Evolutionary conservation across 2,329 filamentous ascomycete species (phyloP).

Genomic region (Cladophialophora yegresii): DNA sequence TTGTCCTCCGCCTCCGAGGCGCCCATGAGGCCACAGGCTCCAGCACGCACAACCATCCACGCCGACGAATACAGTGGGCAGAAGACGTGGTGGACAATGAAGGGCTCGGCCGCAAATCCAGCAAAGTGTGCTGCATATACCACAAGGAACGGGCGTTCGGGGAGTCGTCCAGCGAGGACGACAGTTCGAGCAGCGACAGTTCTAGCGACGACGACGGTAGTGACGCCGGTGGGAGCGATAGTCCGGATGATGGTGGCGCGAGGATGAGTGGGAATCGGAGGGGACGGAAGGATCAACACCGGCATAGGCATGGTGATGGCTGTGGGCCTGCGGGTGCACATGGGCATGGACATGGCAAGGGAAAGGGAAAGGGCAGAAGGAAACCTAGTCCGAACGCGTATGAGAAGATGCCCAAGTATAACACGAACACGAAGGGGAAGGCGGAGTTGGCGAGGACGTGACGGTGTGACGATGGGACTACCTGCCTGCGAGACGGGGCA

Average conservation of each 20-base stretch:
- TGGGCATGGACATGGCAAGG: constrained; percentile 37
- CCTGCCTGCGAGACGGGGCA: background rate
- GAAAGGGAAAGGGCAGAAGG: constrained; percentile 38
- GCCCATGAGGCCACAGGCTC: constrained; percentile 26
- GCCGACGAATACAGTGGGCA: constrained; percentile 80
- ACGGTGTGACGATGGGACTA: background rate
- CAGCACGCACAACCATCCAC: constrained; percentile 18
- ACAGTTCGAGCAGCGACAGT: constrained; percentile 52
- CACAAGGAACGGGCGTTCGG: constrained; percentile 79
- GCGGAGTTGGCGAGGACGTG: constrained; percentile 8
- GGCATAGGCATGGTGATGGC: constrained; percentile 32
- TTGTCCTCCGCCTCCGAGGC: constrained; percentile 37
- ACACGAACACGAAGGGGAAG: constrained; percentile 26
- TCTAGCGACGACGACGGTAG: constrained; percentile 47
- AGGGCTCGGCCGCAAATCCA: constrained; percentile 87
- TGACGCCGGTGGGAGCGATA: constrained; percentile 42
- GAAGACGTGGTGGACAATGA: constrained; percentile 95
- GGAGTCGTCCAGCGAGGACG: constrained; percentile 69
- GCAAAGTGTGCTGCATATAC: constrained; percentile 99
- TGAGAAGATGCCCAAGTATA: constrained; percentile 48
- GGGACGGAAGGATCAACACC: constrained; percentile 26
- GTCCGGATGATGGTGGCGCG: constrained; percentile 34
- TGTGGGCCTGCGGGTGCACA: constrained; percentile 22
- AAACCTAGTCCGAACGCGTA: constrained; percentile 52
- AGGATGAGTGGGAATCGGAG: constrained; percentile 35